Evolutionary conservation across 306 rosid species (phyloP).

Genomic region (Dalbergia cochinchinensis): DNA sequence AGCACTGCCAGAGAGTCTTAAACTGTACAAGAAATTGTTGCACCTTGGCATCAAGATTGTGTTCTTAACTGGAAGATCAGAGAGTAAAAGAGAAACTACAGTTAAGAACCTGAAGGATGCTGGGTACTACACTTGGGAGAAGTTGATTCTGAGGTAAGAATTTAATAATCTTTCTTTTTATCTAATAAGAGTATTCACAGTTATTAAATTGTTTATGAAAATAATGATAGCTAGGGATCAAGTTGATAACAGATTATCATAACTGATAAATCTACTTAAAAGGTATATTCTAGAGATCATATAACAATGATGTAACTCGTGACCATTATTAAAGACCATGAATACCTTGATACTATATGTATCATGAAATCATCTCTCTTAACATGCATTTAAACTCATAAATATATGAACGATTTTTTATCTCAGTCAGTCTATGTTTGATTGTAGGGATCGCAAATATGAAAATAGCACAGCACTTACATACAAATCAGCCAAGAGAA

Average conservation of each 20-base stretch:
- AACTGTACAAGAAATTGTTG: conserved; percentile 51
- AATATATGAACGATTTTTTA: no score
- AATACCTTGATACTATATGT: no score
- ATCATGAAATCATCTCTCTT: no score
- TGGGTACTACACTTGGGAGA: conserved; percentile 62
- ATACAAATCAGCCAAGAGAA: conserved; percentile 63
- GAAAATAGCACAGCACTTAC: conserved; percentile 45
- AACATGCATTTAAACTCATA: no score
- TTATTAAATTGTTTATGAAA: background rate
- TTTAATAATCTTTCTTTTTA: background rate
- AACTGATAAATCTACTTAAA: background rate
- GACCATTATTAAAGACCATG: no score
- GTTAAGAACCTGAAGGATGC: conserved; percentile 47
- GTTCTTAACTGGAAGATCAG: conserved; percentile 61
- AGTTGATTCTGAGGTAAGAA: conserved; percentile 59
- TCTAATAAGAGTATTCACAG: no score
- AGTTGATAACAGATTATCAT: background rate
- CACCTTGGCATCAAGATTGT: conserved; percentile 56
- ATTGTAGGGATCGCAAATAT: conserved; percentile 50
- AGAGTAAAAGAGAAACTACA: conserved; percentile 2
- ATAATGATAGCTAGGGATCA: background rate
- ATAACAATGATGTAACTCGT: no score
- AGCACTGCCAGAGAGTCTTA: conserved; percentile 58
- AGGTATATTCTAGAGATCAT: background rate
- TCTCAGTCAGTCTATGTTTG: background rate